A percentile compares a stretch with the other conserved stretches of the same genome.
Conservation (phyloP, 441 rosid genomes). For the Populus hybrid region DNA sequence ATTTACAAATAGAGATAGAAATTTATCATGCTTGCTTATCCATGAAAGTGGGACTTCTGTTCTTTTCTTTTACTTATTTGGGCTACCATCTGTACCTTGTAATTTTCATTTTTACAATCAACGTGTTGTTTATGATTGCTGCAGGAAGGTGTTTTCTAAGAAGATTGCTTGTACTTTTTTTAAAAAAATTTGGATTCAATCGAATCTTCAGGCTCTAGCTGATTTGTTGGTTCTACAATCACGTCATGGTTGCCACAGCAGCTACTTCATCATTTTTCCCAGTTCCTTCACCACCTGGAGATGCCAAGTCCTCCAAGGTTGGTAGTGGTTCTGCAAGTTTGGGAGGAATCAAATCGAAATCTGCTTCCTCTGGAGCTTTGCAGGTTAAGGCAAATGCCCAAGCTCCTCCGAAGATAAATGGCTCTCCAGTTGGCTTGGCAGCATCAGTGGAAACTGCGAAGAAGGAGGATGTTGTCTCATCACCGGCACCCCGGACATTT, state of each 20-base stretch:
- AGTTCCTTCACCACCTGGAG: conserved; percentile 47
- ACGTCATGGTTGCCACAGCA: conserved; percentile 74
- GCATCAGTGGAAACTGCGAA: conserved; percentile 42
- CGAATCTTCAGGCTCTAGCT: neutral
- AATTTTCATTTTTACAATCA: no score
- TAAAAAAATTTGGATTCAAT: neutral
- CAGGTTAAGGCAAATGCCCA: conserved; percentile 87
- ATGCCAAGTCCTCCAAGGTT: conserved; percentile 44
- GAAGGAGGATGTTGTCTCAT: conserved; percentile 44
- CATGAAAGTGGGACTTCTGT: neutral
- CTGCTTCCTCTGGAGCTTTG: conserved; percentile 53
- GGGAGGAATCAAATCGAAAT: conserved; percentile 43
- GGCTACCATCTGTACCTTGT: neutral
- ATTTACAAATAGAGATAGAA: neutral
- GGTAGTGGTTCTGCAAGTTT: conserved; percentile 45
- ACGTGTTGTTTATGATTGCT: neutral
- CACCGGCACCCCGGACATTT: conserved; percentile 80
- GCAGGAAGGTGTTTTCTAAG: conserved; percentile 5
- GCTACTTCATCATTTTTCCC: conserved; percentile 80
- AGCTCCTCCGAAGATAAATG: conserved; percentile 88
- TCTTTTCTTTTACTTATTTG: neutral
- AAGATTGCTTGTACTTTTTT: neutral
- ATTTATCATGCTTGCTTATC: neutral
- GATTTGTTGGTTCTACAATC: conserved; percentile 21
- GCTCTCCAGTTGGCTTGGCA: conserved; percentile 47